Conservation (phyloP, 2,329 filamentous ascomycete species). For the Xylariales sp. region DNA sequence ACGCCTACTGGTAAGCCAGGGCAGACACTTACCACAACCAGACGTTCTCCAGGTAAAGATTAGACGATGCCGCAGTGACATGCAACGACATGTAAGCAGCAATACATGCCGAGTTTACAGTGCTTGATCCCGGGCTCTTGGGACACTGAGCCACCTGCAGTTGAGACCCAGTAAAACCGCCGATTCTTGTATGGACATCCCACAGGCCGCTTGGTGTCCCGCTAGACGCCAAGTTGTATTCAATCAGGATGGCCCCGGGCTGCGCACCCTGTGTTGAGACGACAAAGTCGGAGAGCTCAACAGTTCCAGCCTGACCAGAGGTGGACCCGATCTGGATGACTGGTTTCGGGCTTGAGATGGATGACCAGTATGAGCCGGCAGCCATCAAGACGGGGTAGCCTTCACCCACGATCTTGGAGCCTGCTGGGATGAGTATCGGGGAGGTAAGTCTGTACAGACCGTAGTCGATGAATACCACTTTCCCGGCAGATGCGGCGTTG, state of each 20-base stretch:
- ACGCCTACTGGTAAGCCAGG: constrained; percentile 16
- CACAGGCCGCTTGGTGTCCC: constrained; percentile 53
- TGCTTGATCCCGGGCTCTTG: constrained; percentile 39
- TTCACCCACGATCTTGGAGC: constrained; percentile 30
- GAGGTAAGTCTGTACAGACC: constrained; percentile 49
- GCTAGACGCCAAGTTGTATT: constrained; percentile 63
- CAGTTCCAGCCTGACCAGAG: constrained; percentile 56
- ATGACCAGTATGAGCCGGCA: constrained; percentile 50
- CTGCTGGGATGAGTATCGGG: constrained; percentile 42
- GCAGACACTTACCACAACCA: constrained; percentile 32
- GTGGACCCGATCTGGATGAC: constrained; percentile 60
- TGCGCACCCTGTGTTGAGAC: constrained; percentile 63
- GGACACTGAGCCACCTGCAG: constrained; percentile 64
- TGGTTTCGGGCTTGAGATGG: constrained; percentile 54
- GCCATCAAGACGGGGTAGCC: constrained; percentile 42
- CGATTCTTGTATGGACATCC: constrained; percentile 73
- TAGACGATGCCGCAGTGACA: constrained; percentile 27
- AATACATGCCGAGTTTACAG: constrained; percentile 29
- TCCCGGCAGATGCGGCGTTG: constrained; percentile 39
- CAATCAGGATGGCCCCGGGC: constrained; percentile 64
- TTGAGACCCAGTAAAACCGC: constrained; percentile 64
- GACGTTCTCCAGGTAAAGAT: constrained; percentile 39
- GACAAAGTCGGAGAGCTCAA: constrained; percentile 71
- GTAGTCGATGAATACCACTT: constrained; percentile 53
- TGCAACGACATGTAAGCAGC: constrained; percentile 35